phyloP scores from a whole-genome alignment of 371 early-diverging fungal species.

The Apophysomyces trapeziformis region DNA sequence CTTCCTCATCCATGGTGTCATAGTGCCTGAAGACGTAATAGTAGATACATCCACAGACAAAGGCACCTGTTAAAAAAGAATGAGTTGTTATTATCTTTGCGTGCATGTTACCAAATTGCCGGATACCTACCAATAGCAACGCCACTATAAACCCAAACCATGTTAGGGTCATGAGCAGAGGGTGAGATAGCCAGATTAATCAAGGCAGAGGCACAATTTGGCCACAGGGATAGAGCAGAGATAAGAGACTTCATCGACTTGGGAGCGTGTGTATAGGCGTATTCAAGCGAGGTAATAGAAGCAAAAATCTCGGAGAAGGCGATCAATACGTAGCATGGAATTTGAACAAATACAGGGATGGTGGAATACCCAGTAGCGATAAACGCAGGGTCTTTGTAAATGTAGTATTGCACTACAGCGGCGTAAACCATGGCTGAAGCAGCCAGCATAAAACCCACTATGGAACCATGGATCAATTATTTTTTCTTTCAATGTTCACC shows the following conservation, averaged over 20 bases:
- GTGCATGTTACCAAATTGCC: background rate
- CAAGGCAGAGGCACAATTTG: constrained; percentile 68
- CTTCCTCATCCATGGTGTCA: constrained; percentile 33
- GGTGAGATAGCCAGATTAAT: constrained; percentile 68
- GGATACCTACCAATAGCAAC: constrained; percentile 44
- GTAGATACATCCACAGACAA: constrained; percentile 35
- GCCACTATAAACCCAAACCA: constrained; percentile 64
- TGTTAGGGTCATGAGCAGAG: constrained; percentile 66
- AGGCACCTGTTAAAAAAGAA: constrained; percentile 22
- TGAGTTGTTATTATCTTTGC: background rate
- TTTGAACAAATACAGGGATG: constrained; percentile 64
- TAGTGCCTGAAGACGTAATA: constrained; percentile 38
- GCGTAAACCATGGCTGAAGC: constrained; percentile 68
- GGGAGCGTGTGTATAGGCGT: constrained; percentile 73
- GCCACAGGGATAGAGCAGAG: constrained; percentile 67
- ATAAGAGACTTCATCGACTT: constrained; percentile 71
- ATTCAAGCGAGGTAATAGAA: constrained; percentile 73
- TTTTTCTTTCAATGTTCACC: background rate
- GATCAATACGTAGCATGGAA: constrained; percentile 65
- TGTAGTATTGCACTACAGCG: constrained; percentile 67
- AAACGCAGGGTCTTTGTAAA: constrained; percentile 53
- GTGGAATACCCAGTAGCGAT: constrained; percentile 29
- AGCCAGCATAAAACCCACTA: constrained; percentile 66
- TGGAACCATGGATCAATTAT: constrained; percentile 52
- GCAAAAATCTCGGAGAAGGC: constrained; percentile 73